Evolutionary conservation across 2,329 filamentous ascomycete genomes (phyloP), one percentile per base, ranked within the genome.

Genomic region (Fusarium veterinarium): DNA sequence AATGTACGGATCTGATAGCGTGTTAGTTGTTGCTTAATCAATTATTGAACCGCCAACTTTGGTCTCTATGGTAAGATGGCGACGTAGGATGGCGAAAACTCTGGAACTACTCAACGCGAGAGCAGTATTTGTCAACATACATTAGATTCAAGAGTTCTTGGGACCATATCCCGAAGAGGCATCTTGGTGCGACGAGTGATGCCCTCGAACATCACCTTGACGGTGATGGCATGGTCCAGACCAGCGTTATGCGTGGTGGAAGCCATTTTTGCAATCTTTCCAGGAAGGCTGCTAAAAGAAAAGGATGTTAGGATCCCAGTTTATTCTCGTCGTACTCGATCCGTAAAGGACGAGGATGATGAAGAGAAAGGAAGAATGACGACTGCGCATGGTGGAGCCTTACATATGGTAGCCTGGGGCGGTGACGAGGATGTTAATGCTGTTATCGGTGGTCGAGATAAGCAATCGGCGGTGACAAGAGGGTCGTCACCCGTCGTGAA

Each of bases 141-240:
- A 90, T 95, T 97, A 78, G 90, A 86, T 77, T 95, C 94, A 42
- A 99, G 89, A 51, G 90, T 87, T 72, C 85, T 86, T 55, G 92
- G 90, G 71, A 90, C 90, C 63, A 98, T 91, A 76, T 98, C 95
- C 80, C 91, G 91, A 79, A 98, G 89, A 62, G 94, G 92, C 73
- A 98, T 88, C 88, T 97, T 98, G 86, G 97, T 93, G 77, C 95
- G 93, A 79, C 93, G 91, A 78, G 91, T 92, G 78, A 84, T 86
- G 67, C 93, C 93, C 79, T 95, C 90, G 79, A 92, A 90, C 78
- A 90, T 89, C 79, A 97, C 88, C 86, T 98, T 98, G 84, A 98
- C 86, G 74, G 92, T 94, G 83, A 98, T 93, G 71, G 79, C 72
- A 74, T 78, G 72, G 57, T 83, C 81, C 38, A 77, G 75, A 45